A percentile compares a stretch with the other conserved stretches of the same genome.
These are phyloP conservation scores for Pyronema domesticum DNA, from an alignment of 495 filamentous ascomycete genomes.

Conservation along the genomic window DNA sequence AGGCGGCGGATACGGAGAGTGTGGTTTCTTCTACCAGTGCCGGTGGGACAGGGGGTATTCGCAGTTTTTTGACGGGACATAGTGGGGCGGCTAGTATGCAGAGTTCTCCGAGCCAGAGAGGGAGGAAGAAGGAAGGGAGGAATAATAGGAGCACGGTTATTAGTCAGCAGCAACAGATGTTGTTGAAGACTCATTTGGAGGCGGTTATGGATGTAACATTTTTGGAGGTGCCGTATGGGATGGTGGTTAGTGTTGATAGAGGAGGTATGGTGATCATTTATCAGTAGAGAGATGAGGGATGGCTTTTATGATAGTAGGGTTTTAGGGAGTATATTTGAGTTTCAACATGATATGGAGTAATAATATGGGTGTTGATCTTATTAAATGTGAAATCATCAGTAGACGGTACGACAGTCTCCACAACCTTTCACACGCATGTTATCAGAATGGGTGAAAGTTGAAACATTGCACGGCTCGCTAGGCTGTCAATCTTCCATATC, in stretches of 20 bases:
- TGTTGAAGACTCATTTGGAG: slow-evolving; percentile 77
- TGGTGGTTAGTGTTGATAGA: slow-evolving; percentile 79
- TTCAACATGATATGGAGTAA: no score
- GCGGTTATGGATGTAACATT: slow-evolving; percentile 73
- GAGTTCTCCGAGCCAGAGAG: slow-evolving; percentile 5
- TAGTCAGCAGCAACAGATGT: slow-evolving; percentile 64
- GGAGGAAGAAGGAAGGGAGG: slow-evolving; percentile 18
- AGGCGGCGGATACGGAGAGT: slow-evolving; percentile 23
- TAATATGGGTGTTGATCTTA: no score
- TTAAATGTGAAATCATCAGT: no score
- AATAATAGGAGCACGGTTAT: slow-evolving; percentile 72
- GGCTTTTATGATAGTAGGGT: neutral
- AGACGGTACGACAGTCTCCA: no score
- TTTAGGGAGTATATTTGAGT: no score
- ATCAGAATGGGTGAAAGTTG: no score
- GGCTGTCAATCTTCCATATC: no score
- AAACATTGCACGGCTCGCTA: no score
- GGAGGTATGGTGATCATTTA: slow-evolving; percentile 88
- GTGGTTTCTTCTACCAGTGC: slow-evolving; percentile 1
- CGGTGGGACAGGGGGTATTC: slow-evolving; percentile 27
- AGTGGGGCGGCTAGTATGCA: slow-evolving; percentile 25
- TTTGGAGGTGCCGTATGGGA: slow-evolving; percentile 75
- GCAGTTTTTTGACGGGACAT: slow-evolving; percentile 24
- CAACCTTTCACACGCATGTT: no score
- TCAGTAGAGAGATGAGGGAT: slow-evolving; percentile 29